phyloP scores from a whole-genome alignment of 163 green algal species.

The Scenedesmus sp. region DNA sequence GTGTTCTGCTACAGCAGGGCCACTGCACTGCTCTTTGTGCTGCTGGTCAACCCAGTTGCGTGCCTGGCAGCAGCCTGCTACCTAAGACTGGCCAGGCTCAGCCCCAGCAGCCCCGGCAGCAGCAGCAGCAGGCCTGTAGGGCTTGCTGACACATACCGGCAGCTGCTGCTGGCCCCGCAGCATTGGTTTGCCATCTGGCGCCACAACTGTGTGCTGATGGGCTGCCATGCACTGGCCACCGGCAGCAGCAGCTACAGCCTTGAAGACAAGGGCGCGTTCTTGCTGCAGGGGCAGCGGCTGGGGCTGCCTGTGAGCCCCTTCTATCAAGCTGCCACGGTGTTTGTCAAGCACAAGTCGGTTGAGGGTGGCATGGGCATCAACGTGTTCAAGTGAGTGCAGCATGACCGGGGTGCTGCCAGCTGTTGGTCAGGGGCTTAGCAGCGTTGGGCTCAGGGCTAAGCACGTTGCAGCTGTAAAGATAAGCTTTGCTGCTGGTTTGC shows the following conservation, averaged over 20 bases:
- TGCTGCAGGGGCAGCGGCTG: slow-evolving; percentile 43
- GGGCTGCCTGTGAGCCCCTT: slow-evolving; percentile 50
- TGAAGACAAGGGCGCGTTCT: slow-evolving; percentile 56
- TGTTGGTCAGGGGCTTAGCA: neutral
- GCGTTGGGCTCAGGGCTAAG: neutral
- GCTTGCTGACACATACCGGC: neutral
- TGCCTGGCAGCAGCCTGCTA: slow-evolving; percentile 33
- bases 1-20: slow-evolving; percentile 16
- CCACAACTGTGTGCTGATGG: slow-evolving; percentile 50
- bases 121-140: slow-evolving; percentile 4
- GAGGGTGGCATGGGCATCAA: slow-evolving; percentile 61
- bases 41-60: slow-evolving; percentile 44
- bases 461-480: neutral
- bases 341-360: slow-evolving; percentile 56
- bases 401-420: neutral
- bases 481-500: neutral
- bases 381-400: slow-evolving; percentile 42
- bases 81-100: neutral
- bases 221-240: slow-evolving; percentile 41
- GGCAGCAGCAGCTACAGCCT: slow-evolving; percentile 44
- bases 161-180: slow-evolving; percentile 49
- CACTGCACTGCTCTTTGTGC: slow-evolving; percentile 37
- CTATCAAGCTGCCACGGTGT: slow-evolving; percentile 10
- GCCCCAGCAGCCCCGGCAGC: neutral
- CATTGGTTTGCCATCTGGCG: slow-evolving; percentile 61